A percentile compares a stretch with the other conserved stretches of the same genome.
Conservation (phyloP, 1,139 yeast genomes). For the Meyerozyma smithsonii region DNA sequence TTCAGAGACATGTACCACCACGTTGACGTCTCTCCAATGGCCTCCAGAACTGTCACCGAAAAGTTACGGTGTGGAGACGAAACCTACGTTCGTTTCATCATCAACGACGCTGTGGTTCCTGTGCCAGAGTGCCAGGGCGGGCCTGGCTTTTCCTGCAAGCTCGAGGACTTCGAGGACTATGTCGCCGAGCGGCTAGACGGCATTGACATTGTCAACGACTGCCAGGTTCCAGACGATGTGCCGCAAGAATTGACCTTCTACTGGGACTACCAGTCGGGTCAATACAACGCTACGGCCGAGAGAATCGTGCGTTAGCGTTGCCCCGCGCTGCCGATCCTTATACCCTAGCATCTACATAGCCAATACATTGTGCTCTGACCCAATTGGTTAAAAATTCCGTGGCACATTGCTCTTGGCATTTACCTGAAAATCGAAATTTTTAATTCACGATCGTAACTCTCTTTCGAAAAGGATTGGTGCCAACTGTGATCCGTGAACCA, state of each 20-base stretch:
- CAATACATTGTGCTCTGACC: too few species aligned
- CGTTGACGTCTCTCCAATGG: conserved; percentile 52
- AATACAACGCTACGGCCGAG: conserved; percentile 20
- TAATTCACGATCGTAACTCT: too few species aligned
- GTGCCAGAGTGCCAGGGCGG: conserved; percentile 46
- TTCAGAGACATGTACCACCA: conserved; percentile 41
- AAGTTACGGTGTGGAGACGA: conserved; percentile 35
- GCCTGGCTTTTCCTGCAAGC: conserved; percentile 54
- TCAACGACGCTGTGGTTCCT: conserved; percentile 57
- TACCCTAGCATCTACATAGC: too few species aligned
- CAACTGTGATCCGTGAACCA: too few species aligned
- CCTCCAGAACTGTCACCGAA: conserved; percentile 49
- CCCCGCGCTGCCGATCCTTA: too few species aligned
- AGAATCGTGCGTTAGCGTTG: background rate
- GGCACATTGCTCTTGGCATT: too few species aligned
- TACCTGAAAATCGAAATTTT: too few species aligned
- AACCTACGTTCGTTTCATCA: conserved; percentile 43
- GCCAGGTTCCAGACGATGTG: conserved; percentile 18
- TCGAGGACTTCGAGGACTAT: conserved; percentile 33
- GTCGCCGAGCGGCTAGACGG: conserved; percentile 28
- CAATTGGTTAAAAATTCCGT: too few species aligned
- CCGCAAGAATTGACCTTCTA: conserved; percentile 23
- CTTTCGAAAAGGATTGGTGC: too few species aligned
- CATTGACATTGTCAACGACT: conserved; percentile 26
- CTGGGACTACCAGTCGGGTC: conserved; percentile 28